phyloP scores from a whole-genome alignment of 1,284 basidiomycete species.

The Blastosporella zonata region DNA sequence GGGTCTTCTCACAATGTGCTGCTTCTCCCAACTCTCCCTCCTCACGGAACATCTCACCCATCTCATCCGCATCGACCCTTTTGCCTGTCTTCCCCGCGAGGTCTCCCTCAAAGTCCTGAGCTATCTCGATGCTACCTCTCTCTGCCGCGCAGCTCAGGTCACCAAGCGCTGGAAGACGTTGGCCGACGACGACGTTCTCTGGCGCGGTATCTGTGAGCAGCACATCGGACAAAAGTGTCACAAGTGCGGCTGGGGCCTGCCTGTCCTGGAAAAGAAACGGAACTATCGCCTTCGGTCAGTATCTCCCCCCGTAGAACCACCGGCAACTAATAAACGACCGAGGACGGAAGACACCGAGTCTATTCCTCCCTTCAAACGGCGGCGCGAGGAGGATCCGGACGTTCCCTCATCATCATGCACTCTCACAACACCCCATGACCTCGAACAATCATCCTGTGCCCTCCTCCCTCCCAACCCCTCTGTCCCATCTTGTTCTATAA shows the following conservation, averaged over 20 bases:
- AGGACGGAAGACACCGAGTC: slow-evolving; percentile 28
- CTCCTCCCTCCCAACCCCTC: slow-evolving; percentile 29
- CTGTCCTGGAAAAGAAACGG: slow-evolving; percentile 80
- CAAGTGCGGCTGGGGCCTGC: slow-evolving; percentile 98
- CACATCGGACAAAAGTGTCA: slow-evolving; percentile 97
- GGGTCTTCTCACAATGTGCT: slow-evolving; percentile 99
- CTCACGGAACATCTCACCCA: slow-evolving; percentile 89
- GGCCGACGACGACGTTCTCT: slow-evolving; percentile 95
- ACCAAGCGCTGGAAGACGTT: slow-evolving; percentile 83
- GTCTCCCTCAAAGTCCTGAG: slow-evolving; percentile 87
- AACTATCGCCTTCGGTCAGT: slow-evolving; percentile 35
- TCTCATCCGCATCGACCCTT: slow-evolving; percentile 95
- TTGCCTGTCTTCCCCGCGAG: slow-evolving; percentile 88
- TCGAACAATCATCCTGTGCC: slow-evolving; percentile 25
- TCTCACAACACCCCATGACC: slow-evolving; percentile 17
- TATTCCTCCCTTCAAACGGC: slow-evolving; percentile 50
- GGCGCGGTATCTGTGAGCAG: slow-evolving; percentile 97
- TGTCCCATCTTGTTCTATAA: slow-evolving; percentile 35
- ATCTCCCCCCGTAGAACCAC: slow-evolving; percentile 21
- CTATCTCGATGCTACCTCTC: slow-evolving; percentile 92
- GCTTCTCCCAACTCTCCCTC: slow-evolving; percentile 97
- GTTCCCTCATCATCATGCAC: slow-evolving; percentile 14
- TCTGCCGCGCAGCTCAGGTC: slow-evolving; percentile 96
- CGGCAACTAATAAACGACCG: slow-evolving; percentile 35
- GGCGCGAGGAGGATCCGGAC: slow-evolving; percentile 26